Base-by-base conservation (phyloP, 306 rosid species). In the Leucaena leucocephala region DNA sequence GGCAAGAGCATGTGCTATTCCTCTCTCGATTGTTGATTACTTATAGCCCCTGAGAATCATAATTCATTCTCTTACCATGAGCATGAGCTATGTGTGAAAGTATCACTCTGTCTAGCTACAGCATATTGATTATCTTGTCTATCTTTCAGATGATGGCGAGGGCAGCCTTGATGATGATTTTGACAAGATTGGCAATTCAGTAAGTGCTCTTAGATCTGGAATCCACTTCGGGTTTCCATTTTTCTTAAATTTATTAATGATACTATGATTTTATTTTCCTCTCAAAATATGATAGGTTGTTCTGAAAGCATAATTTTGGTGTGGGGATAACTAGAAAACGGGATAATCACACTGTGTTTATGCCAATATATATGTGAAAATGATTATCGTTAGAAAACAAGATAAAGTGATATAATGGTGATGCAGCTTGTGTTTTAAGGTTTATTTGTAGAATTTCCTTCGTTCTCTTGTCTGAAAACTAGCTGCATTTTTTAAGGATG, bases 151-250 rank as follows among this genome's bases (percentile, higher is more conserved):
- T 82, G 99, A 91, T 79, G 98, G 85, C 14, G 96, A 91, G 72
- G 93, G 78, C 39, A 88, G 91, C 91, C 93, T 96, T 67, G 98
- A 85, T 79, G 99, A 96, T 84, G 98, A 96, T 83, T 96, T 96
- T 74, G 99, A 96, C 90, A 93, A 93, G 93, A 96, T 96, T 76
- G 97, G 80, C 57, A 88, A 93, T 87, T 96, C 98, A 45, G 99
- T 96, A 87, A 81, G 94, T 79, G 77, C 50, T 38, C 75, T 72
- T 73, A 16, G 38, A 65, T 70, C 54, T 69, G 75, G 72, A 19
- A 68, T 69, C 58, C 36, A 42, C 55, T 74, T 43, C 74, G 57
- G 73, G 34, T 63, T 74, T 74, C 35, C 49, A 13, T 57, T 84
- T 76, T 76, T 35, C 46, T 35, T 67, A 27, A 49, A 36, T 64